These are phyloP conservation scores for Kalmanozyma brasiliensis DNA, from an alignment of 1,284 basidiomycete species.

Conservation along the genomic window DNA sequence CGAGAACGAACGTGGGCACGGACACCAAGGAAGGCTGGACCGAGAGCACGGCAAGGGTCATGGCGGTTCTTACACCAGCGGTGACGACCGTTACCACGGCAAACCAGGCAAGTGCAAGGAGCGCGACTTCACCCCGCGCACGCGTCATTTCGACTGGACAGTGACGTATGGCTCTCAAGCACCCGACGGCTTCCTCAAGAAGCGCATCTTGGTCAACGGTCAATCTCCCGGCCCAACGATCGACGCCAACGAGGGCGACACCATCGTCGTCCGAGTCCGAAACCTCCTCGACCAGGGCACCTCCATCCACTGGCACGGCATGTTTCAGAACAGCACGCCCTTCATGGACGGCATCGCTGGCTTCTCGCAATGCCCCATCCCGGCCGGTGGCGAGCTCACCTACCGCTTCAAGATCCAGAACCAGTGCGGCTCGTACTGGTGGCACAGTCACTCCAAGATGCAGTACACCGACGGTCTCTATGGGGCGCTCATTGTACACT, in stretches of 20 bases:
- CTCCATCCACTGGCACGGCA: slow-evolving; percentile 65
- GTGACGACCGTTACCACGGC: not conserved
- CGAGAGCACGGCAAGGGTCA: not conserved
- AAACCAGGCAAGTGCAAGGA: slow-evolving; percentile 4
- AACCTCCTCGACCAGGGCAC: slow-evolving; percentile 53
- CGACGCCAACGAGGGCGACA: slow-evolving; percentile 62
- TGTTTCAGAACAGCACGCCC: slow-evolving; percentile 58
- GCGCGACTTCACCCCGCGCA: slow-evolving; percentile 38
- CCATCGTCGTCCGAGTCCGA: slow-evolving; percentile 52
- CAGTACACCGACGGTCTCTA: slow-evolving; percentile 63
- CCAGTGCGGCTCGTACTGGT: slow-evolving; percentile 71
- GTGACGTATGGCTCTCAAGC: slow-evolving; percentile 42
- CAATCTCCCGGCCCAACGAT: slow-evolving; percentile 58
- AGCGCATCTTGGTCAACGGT: slow-evolving; percentile 59
- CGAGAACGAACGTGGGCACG: not conserved
- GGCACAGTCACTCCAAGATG: slow-evolving; percentile 60
- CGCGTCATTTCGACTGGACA: slow-evolving; percentile 50
- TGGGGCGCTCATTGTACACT: slow-evolving; percentile 64
- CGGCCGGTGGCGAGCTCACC: slow-evolving; percentile 38
- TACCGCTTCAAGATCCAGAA: slow-evolving; percentile 53
- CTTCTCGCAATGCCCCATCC: slow-evolving; percentile 66
- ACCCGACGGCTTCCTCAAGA: slow-evolving; percentile 56
- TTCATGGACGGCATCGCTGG: slow-evolving; percentile 62
- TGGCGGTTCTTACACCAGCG: not conserved
- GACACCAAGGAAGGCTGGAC: not conserved